Evolutionary conservation across 768 basidiomycete genomes (phyloP), one percentile per base, ranked within the genome.

Genomic region (Amanita exitialis): DNA sequence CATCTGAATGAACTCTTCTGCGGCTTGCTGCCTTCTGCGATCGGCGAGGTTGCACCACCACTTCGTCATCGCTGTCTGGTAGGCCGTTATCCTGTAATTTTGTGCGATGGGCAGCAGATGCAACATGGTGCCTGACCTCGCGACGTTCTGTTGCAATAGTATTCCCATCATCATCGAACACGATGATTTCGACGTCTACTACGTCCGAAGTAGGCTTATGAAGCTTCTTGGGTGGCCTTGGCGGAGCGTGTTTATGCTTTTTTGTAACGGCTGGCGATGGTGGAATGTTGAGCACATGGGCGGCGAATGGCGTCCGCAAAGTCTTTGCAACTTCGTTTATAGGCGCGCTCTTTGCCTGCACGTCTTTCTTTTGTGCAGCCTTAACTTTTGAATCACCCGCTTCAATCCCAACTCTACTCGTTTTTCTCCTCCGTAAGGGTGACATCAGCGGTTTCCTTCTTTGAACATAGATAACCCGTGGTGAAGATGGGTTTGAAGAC

Each of bases 121-220:
- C 16, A 54, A 47, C 36, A 36, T 49, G 38, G 43, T 37, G 42
- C 49, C 49, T 47, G 23, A 57, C 53, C 1, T 60, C 61, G 57
- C 75, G 70, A 53, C 74, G 68, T 62, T 89, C 87, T 59, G 78
- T 73, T 50, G 72, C 76, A 39, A 89, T 53, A 30, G 69, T 76
- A 45, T 63, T 69, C 10, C 87, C 87, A 27, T 68, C 60, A 27
- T 75, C 72, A 61, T 90, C 86, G 20, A 88, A 50, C 32, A 85
- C 68, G 34, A 81, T 67, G 46, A 90, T 88, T 42, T 89, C 83
- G 45, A 87, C 68, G 36, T 80, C 72, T 10, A 87, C 72, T 16
- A 77, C 62, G 1, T 79, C 76, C 1, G 74, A 68, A 36, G 67
- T 66, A 6, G 72, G 66, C 50, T 64, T 67, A 3, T 59, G 52